Percentiles rank a stretch among this genome's conserved stretches.
These are phyloP conservation scores for Balansia obtecta DNA, from an alignment of 2,329 filamentous ascomycete species.

Conservation along the genomic window DNA sequence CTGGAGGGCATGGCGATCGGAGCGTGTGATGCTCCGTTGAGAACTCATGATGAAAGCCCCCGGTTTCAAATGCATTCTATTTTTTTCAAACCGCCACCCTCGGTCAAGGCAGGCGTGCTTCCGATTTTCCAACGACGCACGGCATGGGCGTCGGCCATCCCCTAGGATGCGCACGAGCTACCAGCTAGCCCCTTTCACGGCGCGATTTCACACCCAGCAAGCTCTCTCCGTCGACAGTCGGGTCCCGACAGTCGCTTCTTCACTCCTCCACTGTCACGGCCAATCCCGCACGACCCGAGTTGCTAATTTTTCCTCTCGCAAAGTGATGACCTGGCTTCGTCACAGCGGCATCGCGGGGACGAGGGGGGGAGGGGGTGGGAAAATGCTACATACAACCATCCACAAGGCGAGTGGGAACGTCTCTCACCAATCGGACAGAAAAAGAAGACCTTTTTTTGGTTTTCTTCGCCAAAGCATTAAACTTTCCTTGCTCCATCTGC, in stretches of 20 bases:
- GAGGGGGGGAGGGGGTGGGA: neutral
- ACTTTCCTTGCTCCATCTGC: neutral
- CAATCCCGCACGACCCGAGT: neutral
- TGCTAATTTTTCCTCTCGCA: neutral
- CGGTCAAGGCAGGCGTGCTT: neutral
- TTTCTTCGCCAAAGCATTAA: neutral
- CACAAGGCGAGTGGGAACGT: neutral
- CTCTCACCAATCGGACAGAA: neutral
- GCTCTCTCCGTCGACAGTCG: neutral
- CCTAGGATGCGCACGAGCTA: conserved; percentile 3
- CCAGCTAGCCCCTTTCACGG: neutral
- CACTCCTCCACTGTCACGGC: neutral
- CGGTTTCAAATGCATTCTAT: conserved; percentile 3
- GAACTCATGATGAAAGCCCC: conserved; percentile 2
- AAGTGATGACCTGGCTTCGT: neutral
- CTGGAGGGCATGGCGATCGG: neutral
- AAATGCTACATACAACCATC: neutral
- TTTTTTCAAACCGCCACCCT: neutral
- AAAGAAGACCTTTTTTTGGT: neutral
- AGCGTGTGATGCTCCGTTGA: neutral
- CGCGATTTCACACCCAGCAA: neutral
- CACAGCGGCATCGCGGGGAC: neutral
- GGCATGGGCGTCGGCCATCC: neutral
- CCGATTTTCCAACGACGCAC: neutral
- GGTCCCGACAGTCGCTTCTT: neutral